These are phyloP conservation scores for Blepharisma stoltei DNA, from an alignment of 73 alveolate genomes.

Conservation along the genomic window DNA sequence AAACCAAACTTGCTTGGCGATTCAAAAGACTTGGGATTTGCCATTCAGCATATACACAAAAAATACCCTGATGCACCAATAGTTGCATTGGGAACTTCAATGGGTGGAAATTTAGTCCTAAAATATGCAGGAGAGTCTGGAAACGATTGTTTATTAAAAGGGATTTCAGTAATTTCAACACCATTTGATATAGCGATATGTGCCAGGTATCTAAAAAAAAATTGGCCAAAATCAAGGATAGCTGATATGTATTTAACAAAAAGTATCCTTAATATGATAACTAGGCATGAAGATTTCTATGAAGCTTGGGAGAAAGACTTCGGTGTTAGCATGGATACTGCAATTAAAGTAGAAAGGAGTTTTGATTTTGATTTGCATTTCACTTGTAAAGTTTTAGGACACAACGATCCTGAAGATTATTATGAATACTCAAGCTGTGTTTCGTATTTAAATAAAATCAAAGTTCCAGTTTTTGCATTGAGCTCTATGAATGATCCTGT, in stretches of 20 bases:
- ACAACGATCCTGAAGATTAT: constrained; percentile 16
- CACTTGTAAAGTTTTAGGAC: constrained; percentile 28
- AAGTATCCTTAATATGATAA: neutral
- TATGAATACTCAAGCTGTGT: constrained; percentile 9
- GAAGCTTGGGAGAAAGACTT: neutral
- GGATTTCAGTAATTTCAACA: constrained; percentile 19
- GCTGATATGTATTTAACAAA: neutral
- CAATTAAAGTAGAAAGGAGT: neutral
- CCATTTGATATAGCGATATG: constrained; percentile 24
- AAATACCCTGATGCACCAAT: neutral
- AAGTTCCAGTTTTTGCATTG: constrained; percentile 26
- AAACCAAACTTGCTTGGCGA: neutral
- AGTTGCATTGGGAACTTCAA: constrained; percentile 31
- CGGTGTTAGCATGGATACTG: constrained; percentile 7
- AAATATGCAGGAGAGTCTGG: constrained; percentile 32
- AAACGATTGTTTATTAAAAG: neutral
- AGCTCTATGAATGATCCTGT: constrained; percentile 26
- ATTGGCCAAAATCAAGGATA: neutral
- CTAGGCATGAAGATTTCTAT: neutral
- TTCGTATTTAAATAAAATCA: neutral
- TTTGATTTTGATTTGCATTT: constrained; percentile 30
- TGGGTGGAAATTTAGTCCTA: constrained; percentile 30
- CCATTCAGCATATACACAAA: neutral
- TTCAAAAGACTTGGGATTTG: neutral
- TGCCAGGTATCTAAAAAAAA: neutral